These are phyloP conservation scores for Choanephora cucurbitarum DNA, from an alignment of 371 early-diverging fungal species.

Conservation along the genomic window DNA sequence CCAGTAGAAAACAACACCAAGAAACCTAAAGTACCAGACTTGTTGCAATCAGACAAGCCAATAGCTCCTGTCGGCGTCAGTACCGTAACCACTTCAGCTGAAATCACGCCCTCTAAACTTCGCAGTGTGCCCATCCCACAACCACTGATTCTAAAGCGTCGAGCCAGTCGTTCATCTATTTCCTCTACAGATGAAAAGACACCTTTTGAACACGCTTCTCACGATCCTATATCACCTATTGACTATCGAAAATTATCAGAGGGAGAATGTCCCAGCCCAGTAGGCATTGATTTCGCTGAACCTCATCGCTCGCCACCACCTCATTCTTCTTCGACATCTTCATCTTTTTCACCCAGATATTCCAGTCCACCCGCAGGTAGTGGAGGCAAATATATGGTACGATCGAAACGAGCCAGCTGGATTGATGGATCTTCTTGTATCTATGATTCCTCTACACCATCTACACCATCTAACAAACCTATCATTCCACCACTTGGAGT, in stretches of 20 bases:
- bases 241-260: slow-evolving; percentile 18
- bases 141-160: slow-evolving; percentile 39
- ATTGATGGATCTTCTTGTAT: slow-evolving; percentile 39
- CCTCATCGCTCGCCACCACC: slow-evolving; percentile 19
- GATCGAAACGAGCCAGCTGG: slow-evolving; percentile 44
- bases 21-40: not conserved
- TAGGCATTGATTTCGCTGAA: slow-evolving; percentile 26
- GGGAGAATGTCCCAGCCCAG: slow-evolving; percentile 25
- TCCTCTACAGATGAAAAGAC: slow-evolving; percentile 31
- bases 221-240: slow-evolving; percentile 23
- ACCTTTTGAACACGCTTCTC: not conserved
- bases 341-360: slow-evolving; percentile 28
- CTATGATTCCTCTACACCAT: slow-evolving; percentile 19
- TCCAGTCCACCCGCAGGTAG: slow-evolving; percentile 40
- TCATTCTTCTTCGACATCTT: slow-evolving; percentile 5
- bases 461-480: slow-evolving; percentile 16
- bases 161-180: slow-evolving; percentile 37
- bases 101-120: slow-evolving; percentile 27
- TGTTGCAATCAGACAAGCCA: slow-evolving; percentile 16
- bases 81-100: slow-evolving; percentile 25
- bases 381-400: slow-evolving; percentile 40
- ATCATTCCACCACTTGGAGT: slow-evolving; percentile 13
- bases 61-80: slow-evolving; percentile 22
- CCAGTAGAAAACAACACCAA: not conserved
- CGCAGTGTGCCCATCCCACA: slow-evolving; percentile 48